A percentile compares a stretch with the other conserved stretches of the same genome.
Conservation (phyloP, 768 basidiomycete species). For the Tylopilus subfusipes region DNA sequence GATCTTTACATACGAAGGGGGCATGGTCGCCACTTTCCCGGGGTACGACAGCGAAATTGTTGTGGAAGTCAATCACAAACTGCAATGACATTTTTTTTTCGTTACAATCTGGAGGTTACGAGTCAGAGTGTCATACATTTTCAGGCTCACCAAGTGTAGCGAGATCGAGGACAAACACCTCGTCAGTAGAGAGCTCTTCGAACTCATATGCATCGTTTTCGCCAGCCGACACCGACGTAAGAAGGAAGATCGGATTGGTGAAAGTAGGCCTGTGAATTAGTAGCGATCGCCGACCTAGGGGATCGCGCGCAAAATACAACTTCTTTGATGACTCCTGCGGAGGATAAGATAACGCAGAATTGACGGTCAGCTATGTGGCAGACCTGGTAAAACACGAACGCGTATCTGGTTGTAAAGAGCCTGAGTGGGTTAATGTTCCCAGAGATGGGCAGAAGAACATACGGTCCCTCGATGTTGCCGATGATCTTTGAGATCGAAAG, state of each 20-base stretch:
- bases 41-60: slow-evolving; percentile 18
- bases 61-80: slow-evolving; percentile 22
- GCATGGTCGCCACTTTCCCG: slow-evolving; percentile 15
- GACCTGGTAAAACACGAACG: slow-evolving; percentile 77
- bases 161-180: slow-evolving; percentile 55
- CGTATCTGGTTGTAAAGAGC: slow-evolving; percentile 55
- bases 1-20: slow-evolving; percentile 24
- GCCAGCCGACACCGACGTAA: slow-evolving; percentile 66
- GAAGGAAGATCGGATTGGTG: slow-evolving; percentile 49
- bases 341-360: neutral
- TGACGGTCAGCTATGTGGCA: slow-evolving; percentile 15
- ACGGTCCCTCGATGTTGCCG: slow-evolving; percentile 77
- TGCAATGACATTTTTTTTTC: slow-evolving; percentile 1
- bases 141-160: slow-evolving; percentile 15
- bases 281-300: slow-evolving; percentile 82
- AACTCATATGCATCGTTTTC: slow-evolving; percentile 43
- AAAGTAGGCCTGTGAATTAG: slow-evolving; percentile 60
- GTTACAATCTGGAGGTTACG: neutral
- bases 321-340: slow-evolving; percentile 40
- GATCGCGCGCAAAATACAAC: slow-evolving; percentile 77
- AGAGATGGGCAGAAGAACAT: slow-evolving; percentile 33
- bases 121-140: slow-evolving; percentile 24
- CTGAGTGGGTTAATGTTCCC: neutral
- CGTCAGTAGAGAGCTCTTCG: slow-evolving; percentile 59
- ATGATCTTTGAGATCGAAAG: slow-evolving; percentile 52